Evolutionary conservation across 1,284 basidiomycete species (phyloP), one percentile per base, ranked within the genome.

Genomic region (Ustilago nuda): DNA sequence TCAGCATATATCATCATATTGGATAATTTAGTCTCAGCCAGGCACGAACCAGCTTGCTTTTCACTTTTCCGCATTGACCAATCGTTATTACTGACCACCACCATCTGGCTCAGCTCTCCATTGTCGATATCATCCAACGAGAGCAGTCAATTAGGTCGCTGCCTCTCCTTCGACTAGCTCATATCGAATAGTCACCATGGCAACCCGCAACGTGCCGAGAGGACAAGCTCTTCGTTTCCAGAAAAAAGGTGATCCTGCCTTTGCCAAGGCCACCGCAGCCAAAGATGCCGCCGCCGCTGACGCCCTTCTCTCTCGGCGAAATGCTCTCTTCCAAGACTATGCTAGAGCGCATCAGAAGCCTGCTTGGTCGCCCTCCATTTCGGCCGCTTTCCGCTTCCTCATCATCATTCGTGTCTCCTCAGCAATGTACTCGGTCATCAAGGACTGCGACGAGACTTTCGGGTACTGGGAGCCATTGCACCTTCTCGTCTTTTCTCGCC

Each of bases 391-490:
- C 72, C 90, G 95, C 54, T 89, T 96, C 51, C 86, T 98, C 48
- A 87, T 97, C 55, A 89, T 98, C 46, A 86, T 95, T 19, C 90
- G 96, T 32, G 89, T 95, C 51, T 92, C 69, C n/a, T 69, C 90
- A 3, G 96, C 95, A 4, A 96, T 98, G 93, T 98, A 95, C 84
- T 91, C 92, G n/a, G 93, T 94, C 79, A 93, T 98, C 70, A 90
- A 92, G 76, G 97, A 99, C 86, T 99, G 97, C 80, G 97, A 99
- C 83, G 97, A 99, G 57, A 56, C 76, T 12, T 99, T 92, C 89
- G 99, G 99, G 87, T 99, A 98, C 87, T 99, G 94, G 94, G 97
- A 99, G 84, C 96, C 97, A 27, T 87, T 99, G 37, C 96, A 98
- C 87, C 94, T 82, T 6, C 95, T 87, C 88, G 95, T 91, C 78